Base-by-base conservation (phyloP, 2,329 filamentous ascomycete genomes). In the Cladophialophora bantiana region DNA sequence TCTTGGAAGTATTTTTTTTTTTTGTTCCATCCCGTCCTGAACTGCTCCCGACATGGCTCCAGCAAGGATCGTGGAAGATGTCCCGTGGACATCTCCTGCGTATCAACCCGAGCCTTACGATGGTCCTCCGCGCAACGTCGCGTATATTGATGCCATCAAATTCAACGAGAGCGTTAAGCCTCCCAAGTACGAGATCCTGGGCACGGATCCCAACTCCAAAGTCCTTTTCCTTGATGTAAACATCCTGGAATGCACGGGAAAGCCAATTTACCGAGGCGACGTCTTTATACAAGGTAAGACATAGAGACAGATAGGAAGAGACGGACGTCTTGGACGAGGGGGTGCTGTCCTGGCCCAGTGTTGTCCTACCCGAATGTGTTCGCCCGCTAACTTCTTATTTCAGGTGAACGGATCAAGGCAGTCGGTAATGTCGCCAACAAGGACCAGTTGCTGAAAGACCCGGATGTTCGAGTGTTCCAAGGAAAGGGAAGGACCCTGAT, bases 401-500 rank as follows among this genome's bases (percentile, higher is more conserved):
- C 18, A 70, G 76, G 77, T n/a, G 73, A 79, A 66, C 74, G 74
- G n/a, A 75, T 79, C 57, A 70, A 67, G 6, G 60, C 73, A 18
- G 78, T 80, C 4, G 78, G 79, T 13, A 66, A 60, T 2, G 76
- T 81, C 13, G 74, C 76, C 1, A 69, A 75, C 36, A 72, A 75
- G 15, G 73, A 75, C 7, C 53, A 67, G 2, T 70, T 80, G 1
- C 59, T 67, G 10, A 68, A 71, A 31, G 73, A 80, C 38, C 66
- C 75, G 5, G 75, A 73, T 31, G 76, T 81, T 9, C 75, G 77
- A 38, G 73, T 78, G 34, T 74, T 82, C 53, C 62, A 80, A 4
- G 81, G 80, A 1, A 72, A 72, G 13, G 81, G 80, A 1, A 74
- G 82, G 20, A 84, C 83, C 1, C 69, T 85, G 32, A 84, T 84